phyloP scores from a whole-genome alignment of 257 asterid genomes.

The Oldenlandia corymbosa region DNA sequence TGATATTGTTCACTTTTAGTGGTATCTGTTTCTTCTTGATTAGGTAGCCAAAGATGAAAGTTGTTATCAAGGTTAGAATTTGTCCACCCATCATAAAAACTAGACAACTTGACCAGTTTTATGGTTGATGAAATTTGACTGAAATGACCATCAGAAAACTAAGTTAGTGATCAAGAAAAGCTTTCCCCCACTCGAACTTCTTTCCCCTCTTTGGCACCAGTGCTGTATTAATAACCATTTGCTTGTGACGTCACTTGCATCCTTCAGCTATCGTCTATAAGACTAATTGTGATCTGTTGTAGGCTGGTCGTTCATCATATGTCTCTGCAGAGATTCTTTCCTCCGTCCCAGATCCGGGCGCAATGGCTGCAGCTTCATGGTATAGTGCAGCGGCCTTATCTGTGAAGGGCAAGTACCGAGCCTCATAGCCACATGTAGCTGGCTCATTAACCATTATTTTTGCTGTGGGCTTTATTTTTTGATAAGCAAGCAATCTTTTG shows the following conservation, averaged over 20 bases:
- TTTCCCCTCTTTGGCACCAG: background rate
- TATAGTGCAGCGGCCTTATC: constrained; percentile 75
- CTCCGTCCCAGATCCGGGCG: constrained; percentile 90
- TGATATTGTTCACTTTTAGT: too few relatives aligned
- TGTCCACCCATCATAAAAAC: background rate
- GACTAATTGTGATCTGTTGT: constrained; percentile 21
- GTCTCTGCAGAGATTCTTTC: constrained; percentile 72
- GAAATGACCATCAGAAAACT: background rate
- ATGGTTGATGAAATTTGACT: background rate
- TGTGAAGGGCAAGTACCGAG: constrained; percentile 37
- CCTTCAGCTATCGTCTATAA: background rate
- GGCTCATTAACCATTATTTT: constrained; percentile 12
- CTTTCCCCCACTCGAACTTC: background rate
- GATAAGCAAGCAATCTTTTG: constrained; percentile 23
- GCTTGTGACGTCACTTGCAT: too few relatives aligned
- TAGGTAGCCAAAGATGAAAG: background rate
- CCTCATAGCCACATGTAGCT: constrained; percentile 21
- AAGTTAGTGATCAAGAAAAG: background rate
- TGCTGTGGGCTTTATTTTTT: constrained; percentile 32
- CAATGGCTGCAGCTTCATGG: constrained; percentile 94
- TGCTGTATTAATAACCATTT: background rate
- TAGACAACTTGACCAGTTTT: background rate
- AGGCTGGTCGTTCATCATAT: constrained; percentile 96
- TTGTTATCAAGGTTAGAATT: background rate
- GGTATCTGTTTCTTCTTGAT: background rate